A percentile compares a stretch with the other conserved stretches of the same genome.
These are phyloP conservation scores for Echria macrotheca DNA, from an alignment of 495 filamentous ascomycete species.

Conservation along the genomic window DNA sequence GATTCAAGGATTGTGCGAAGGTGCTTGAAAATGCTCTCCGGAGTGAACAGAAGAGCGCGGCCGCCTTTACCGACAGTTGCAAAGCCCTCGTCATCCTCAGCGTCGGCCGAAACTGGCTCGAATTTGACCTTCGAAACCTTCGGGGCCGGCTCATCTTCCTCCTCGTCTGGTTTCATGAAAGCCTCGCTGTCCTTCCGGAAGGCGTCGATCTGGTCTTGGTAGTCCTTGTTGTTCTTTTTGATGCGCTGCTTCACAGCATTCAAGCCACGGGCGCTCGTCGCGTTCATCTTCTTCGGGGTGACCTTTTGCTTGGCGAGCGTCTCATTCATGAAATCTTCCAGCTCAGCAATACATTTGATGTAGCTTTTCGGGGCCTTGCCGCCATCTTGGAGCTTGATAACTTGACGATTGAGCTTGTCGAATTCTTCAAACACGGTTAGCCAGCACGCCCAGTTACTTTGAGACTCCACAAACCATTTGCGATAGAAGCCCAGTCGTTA, in stretches of 20 bases:
- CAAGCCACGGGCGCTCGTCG: conserved; percentile 84
- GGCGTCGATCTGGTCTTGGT: conserved; percentile 76
- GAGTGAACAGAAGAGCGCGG: conserved; percentile 79
- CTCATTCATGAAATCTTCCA: conserved; percentile 95
- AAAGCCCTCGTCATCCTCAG: conserved; percentile 78
- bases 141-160: conserved; percentile 50
- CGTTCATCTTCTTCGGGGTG: conserved; percentile 97
- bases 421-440: conserved; percentile 57
- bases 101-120: conserved; percentile 29
- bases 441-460: conserved; percentile 18
- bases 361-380: conserved; percentile 82
- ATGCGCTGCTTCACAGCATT: conserved; percentile 96
- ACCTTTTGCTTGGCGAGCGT: conserved; percentile 91
- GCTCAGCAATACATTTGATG: conserved; percentile 84
- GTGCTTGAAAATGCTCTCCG: conserved; percentile 97
- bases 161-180: conserved; percentile 82
- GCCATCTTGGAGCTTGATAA: conserved; percentile 68
- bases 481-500: conserved; percentile 91
- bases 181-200: conserved; percentile 78
- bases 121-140: conserved; percentile 42
- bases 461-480: conserved; percentile 56
- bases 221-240: conserved; percentile 97
- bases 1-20: conserved; percentile 89
- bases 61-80: conserved; percentile 80
- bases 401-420: conserved; percentile 92